These are phyloP conservation scores for Trypethelium eluteriae DNA, from an alignment of 495 filamentous ascomycete species.

Conservation along the genomic window DNA sequence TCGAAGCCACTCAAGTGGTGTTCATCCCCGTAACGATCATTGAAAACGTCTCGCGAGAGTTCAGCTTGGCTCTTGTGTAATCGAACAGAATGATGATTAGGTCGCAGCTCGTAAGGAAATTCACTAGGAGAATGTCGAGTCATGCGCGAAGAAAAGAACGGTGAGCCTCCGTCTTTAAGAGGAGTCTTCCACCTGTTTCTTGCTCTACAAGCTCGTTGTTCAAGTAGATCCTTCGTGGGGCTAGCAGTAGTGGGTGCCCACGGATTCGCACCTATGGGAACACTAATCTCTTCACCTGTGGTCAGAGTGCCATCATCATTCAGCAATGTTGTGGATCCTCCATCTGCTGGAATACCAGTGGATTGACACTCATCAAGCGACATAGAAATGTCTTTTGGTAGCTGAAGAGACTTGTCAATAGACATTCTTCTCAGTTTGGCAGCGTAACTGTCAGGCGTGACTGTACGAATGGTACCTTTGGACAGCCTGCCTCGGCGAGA, in stretches of 20 bases:
- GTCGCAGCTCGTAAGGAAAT: constrained; percentile 25
- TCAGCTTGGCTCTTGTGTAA: background rate
- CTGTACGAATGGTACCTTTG: constrained; percentile 23
- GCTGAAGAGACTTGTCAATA: background rate
- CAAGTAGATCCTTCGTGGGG: constrained; percentile 30
- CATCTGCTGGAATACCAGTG: background rate
- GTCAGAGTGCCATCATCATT: background rate
- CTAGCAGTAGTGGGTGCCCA: constrained; percentile 21
- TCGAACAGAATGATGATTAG: constrained; percentile 4
- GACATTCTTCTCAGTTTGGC: background rate
- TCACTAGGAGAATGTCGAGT: constrained; percentile 14
- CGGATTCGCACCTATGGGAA: background rate
- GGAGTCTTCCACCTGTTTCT: constrained; percentile 32
- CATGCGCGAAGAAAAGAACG: constrained; percentile 13
- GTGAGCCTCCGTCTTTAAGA: constrained; percentile 26
- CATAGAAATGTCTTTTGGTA: background rate
- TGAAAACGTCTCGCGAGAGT: constrained; percentile 14
- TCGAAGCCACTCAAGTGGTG: background rate
- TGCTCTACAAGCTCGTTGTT: constrained; percentile 24
- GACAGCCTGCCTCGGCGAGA: constrained; percentile 14
- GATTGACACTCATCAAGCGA: background rate
- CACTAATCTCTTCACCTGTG: background rate
- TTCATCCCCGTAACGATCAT: constrained; percentile 10
- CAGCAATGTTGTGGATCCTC: background rate
- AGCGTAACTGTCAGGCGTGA: constrained; percentile 16